Percentiles rank a stretch among this genome's conserved stretches.
Evolutionary conservation across 2,329 filamentous ascomycete genomes (phyloP).

Genomic region (Fusarium beomiforme): DNA sequence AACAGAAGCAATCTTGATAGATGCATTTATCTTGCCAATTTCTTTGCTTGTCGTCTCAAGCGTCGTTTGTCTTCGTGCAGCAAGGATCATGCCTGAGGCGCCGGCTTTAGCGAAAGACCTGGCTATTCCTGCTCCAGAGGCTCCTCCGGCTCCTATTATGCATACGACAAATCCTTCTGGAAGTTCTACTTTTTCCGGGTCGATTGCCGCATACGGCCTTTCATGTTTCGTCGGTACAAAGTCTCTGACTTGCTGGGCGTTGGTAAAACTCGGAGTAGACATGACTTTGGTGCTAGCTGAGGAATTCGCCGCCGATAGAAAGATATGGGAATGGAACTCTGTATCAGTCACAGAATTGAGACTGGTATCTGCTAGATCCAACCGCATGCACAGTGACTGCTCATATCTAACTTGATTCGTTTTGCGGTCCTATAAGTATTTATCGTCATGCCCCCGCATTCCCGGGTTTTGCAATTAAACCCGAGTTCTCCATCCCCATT

Average conservation of each 20-base stretch:
- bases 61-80: neutral
- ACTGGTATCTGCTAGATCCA: too few species aligned
- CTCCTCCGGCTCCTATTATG: conserved; percentile 11
- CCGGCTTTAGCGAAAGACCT: conserved; percentile 3
- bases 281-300: neutral
- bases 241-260: neutral
- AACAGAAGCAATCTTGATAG: neutral
- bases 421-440: too few species aligned
- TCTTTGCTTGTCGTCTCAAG: neutral
- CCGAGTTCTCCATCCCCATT: neutral
- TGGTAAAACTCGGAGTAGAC: neutral
- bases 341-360: fast-evolving
- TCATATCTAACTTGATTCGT: fast-evolving
- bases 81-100: neutral
- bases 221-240: neutral
- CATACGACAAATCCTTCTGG: neutral
- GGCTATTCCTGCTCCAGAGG: neutral
- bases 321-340: neutral
- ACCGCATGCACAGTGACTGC: neutral
- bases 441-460: neutral
- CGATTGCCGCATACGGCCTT: neutral
- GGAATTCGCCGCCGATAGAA: neutral
- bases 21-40: neutral
- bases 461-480: neutral
- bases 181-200: neutral